Evolutionary conservation across 176 grass and related monocot species (phyloP).

Genomic region (Aegilops longissima): DNA sequence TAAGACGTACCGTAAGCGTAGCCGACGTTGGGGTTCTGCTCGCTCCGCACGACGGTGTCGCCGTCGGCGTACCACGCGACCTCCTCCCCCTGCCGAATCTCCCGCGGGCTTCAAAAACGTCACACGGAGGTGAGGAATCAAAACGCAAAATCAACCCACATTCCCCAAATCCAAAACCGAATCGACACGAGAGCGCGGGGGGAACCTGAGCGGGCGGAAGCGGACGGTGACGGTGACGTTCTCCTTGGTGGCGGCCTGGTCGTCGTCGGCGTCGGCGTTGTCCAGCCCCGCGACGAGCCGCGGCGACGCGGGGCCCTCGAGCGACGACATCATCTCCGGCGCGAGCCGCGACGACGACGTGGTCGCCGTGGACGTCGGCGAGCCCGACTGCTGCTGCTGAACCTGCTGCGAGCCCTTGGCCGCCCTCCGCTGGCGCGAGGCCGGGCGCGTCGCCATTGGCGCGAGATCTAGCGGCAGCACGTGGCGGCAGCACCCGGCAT

Average conservation of each 20-base stretch:
- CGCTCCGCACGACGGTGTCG: conserved; percentile 88
- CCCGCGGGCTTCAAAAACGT: conserved; percentile 64
- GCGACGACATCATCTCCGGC: conserved; percentile 51
- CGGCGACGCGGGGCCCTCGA: conserved; percentile 61
- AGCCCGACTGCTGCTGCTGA: conserved; percentile 46
- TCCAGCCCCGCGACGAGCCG: not conserved
- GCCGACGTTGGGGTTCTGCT: conserved; percentile 75
- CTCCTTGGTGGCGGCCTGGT: conserved; percentile 61
- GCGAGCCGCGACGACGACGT: conserved; percentile 70
- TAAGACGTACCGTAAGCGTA: conserved; percentile 87
- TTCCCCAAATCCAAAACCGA: conserved; percentile 44
- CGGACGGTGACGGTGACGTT: conserved; percentile 97
- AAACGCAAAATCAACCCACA: conserved; percentile 35
- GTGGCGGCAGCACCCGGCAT: not conserved
- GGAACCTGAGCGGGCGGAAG: conserved; percentile 93
- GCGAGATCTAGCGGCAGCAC: conserved; percentile 41
- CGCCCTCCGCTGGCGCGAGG: conserved; percentile 55
- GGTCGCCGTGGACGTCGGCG: conserved; percentile 74
- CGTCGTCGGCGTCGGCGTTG: conserved; percentile 24
- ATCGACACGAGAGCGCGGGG: not conserved
- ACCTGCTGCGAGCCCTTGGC: conserved; percentile 1
- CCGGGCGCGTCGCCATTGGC: conserved; percentile 50
- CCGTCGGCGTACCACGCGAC: conserved; percentile 97
- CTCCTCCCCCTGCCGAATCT: conserved; percentile 98
- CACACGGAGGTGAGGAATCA: conserved; percentile 19